phyloP scores from a whole-genome alignment of 2,329 filamentous ascomycete genomes.

The Xylaria sp. region DNA sequence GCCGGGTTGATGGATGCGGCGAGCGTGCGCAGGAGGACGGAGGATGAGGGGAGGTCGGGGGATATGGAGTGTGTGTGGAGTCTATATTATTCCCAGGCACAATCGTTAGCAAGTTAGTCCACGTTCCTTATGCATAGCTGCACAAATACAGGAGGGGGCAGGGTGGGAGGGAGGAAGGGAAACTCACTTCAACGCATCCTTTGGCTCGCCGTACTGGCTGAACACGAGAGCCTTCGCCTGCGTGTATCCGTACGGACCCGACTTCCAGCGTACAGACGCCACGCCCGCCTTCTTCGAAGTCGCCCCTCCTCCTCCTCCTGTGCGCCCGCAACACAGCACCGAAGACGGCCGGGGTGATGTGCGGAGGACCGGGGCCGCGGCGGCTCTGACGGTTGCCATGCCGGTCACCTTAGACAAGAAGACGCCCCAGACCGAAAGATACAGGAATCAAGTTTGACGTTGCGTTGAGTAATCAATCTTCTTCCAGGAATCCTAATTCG shows the following conservation, averaged over 20 bases:
- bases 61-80: slow-evolving; percentile 82
- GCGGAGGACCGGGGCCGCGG: slow-evolving; percentile 25
- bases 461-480: neutral
- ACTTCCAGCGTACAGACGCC: slow-evolving; percentile 58
- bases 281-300: slow-evolving; percentile 11
- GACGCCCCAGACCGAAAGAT: neutral
- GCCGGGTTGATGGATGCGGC: slow-evolving; percentile 95
- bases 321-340: slow-evolving; percentile 4
- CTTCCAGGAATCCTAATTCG: neutral
- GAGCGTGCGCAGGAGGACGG: slow-evolving; percentile 84
- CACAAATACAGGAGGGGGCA: too few relatives aligned
- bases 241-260: slow-evolving; percentile 79
- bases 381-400: slow-evolving; percentile 34
- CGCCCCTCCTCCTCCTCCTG: neutral
- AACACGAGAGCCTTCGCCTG: slow-evolving; percentile 86
- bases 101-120: too few relatives aligned
- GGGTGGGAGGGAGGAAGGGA: too few relatives aligned
- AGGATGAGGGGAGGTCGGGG: slow-evolving; percentile 71
- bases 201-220: slow-evolving; percentile 77
- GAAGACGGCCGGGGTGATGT: slow-evolving; percentile 28
- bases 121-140: too few relatives aligned
- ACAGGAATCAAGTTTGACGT: neutral
- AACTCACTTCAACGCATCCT: slow-evolving; percentile 71
- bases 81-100: too few relatives aligned
- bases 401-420: neutral